These are phyloP conservation scores for Lasiosphaeria ovina DNA, from an alignment of 495 filamentous ascomycete genomes.

Conservation along the genomic window DNA sequence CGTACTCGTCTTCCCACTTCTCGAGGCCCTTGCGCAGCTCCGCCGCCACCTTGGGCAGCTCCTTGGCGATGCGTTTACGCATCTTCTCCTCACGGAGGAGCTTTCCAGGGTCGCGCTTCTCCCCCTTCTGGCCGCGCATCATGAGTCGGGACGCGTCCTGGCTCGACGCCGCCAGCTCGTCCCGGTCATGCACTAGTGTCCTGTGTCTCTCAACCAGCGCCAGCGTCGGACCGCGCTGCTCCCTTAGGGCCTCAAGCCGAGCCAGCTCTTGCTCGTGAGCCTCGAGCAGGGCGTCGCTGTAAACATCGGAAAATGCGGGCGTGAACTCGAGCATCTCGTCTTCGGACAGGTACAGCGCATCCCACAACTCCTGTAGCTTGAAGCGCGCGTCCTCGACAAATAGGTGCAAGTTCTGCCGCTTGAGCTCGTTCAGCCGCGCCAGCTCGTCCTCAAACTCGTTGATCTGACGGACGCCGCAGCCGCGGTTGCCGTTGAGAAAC, in stretches of 20 bases:
- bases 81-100: slow-evolving; percentile 97
- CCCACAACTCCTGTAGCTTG: slow-evolving; percentile 92
- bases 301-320: slow-evolving; percentile 84
- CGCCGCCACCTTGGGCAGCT: slow-evolving; percentile 83
- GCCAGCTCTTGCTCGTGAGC: slow-evolving; percentile 86
- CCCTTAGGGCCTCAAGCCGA: slow-evolving; percentile 75
- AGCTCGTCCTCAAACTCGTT: slow-evolving; percentile 95
- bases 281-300: slow-evolving; percentile 84
- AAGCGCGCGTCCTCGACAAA: slow-evolving; percentile 92
- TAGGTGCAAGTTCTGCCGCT: slow-evolving; percentile 88
- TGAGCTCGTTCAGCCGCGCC: slow-evolving; percentile 80
- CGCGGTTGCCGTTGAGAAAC: slow-evolving; percentile 67
- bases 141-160: slow-evolving; percentile 93
- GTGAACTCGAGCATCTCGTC: slow-evolving; percentile 98
- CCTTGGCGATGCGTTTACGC: slow-evolving; percentile 93
- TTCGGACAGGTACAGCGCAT: slow-evolving; percentile 87
- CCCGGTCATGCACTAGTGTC: slow-evolving; percentile 78
- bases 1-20: slow-evolving; percentile 90
- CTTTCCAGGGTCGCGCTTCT: slow-evolving; percentile 88
- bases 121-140: slow-evolving; percentile 81
- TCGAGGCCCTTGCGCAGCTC: slow-evolving; percentile 82
- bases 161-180: slow-evolving; percentile 80
- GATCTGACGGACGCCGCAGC: slow-evolving; percentile 81
- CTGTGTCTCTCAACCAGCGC: slow-evolving; percentile 81
- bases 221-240: slow-evolving; percentile 83